These are phyloP conservation scores for Cudoniella acicularis DNA, from an alignment of 495 filamentous ascomycete genomes.

Conservation along the genomic window DNA sequence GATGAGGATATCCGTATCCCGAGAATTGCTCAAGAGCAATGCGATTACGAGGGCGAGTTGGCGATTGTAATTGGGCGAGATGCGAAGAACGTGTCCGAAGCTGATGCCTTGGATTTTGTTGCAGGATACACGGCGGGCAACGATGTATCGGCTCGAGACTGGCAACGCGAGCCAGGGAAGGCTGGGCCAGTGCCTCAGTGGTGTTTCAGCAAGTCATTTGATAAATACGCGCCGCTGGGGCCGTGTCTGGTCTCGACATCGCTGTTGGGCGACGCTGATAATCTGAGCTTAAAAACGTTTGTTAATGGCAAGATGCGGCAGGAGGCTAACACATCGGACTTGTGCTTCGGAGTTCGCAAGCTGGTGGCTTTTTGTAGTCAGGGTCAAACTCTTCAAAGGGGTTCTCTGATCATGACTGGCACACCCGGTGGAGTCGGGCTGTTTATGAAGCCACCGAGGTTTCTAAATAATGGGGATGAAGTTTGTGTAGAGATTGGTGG, in stretches of 20 bases:
- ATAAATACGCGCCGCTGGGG: constrained; percentile 28
- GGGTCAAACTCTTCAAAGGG: constrained; percentile 20
- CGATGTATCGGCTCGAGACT: constrained; percentile 44
- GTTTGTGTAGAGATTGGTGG: constrained; percentile 52
- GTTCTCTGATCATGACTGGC: constrained; percentile 27
- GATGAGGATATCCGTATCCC: constrained; percentile 32
- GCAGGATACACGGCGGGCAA: constrained; percentile 45
- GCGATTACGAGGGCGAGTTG: constrained; percentile 52
- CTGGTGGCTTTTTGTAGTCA: constrained; percentile 6
- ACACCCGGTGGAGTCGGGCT: constrained; percentile 37
- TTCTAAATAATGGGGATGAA: constrained; percentile 55
- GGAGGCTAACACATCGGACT: constrained; percentile 30
- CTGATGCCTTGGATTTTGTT: constrained; percentile 41
- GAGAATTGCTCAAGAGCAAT: constrained; percentile 41
- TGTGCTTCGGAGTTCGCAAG: constrained; percentile 28
- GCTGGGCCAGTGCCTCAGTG: constrained; percentile 23
- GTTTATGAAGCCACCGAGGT: constrained; percentile 53
- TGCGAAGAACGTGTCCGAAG: constrained; percentile 39
- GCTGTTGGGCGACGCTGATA: constrained; percentile 7
- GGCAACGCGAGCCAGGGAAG: constrained; percentile 38
- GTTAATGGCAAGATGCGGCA: constrained; percentile 40
- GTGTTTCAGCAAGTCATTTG: constrained; percentile 24
- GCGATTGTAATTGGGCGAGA: constrained; percentile 40
- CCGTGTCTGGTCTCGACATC: constrained; percentile 30
- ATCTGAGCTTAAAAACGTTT: constrained; percentile 29